Percentiles rank a stretch among this genome's conserved stretches.
Evolutionary conservation across 805 yeast genomes (phyloP).

Genomic region (Candida pseudoglaebosa): DNA sequence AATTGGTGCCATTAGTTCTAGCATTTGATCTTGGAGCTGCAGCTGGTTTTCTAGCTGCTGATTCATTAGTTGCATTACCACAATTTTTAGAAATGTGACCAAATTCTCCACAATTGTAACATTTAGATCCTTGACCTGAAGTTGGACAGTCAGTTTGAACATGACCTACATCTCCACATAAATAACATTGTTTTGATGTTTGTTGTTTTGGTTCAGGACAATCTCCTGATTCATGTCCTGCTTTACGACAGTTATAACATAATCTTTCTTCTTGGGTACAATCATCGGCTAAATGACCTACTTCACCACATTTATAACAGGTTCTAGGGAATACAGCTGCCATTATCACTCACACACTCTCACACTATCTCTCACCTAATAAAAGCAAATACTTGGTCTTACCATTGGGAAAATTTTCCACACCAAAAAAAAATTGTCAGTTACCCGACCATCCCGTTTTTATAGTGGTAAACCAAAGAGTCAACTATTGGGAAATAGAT

Average conservation of each 20-base stretch:
- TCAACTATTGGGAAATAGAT: too few relatives aligned
- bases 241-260: constrained; percentile 88
- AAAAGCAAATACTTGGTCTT: neutral
- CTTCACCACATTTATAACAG: constrained; percentile 88
- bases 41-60: constrained; percentile 12
- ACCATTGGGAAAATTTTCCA: neutral
- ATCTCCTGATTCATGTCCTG: constrained; percentile 85
- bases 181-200: constrained; percentile 84
- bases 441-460: neutral
- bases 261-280: constrained; percentile 81
- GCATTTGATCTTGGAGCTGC: constrained; percentile 23
- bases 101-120: constrained; percentile 54
- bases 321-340: constrained; percentile 61
- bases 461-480: too few relatives aligned
- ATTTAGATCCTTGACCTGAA: constrained; percentile 63
- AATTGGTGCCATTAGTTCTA: constrained; percentile 43
- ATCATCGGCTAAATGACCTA: constrained; percentile 86
- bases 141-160: constrained; percentile 80
- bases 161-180: constrained; percentile 89
- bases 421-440: too few relatives aligned
- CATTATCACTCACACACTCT: constrained; percentile 21
- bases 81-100: constrained; percentile 86
- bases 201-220: constrained; percentile 88
- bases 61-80: constrained; percentile 30
- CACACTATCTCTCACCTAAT: constrained; percentile 1